Evolutionary conservation across 139 green algal genomes (phyloP).

Genomic region (Choricystis sp.): DNA sequence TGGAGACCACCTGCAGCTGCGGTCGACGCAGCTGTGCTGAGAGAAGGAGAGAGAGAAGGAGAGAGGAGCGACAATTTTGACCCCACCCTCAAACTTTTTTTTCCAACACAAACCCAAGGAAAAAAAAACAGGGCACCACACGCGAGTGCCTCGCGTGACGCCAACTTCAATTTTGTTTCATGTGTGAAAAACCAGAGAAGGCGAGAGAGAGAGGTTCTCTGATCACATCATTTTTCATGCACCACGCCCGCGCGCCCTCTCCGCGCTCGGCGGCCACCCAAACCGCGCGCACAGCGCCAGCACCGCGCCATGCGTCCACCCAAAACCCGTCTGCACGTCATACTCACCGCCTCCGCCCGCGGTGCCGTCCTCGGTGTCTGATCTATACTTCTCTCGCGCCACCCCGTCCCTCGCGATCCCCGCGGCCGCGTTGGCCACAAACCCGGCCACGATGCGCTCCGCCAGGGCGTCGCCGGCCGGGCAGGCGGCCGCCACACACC

Average conservation of each 20-base stretch:
- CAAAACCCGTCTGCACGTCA: conserved; percentile 48
- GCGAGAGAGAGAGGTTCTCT: too few relatives aligned
- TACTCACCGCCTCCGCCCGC: conserved; percentile 26
- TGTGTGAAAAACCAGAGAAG: too few relatives aligned
- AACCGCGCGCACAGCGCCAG: background rate
- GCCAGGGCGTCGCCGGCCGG: conserved; percentile 16
- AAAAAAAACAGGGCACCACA: too few relatives aligned
- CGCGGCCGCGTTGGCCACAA: conserved; percentile 18
- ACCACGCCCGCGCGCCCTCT: background rate
- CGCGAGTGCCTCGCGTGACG: too few relatives aligned
- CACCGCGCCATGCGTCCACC: conserved; percentile 69
- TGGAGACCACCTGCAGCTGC: background rate
- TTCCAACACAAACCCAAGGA: too few relatives aligned
- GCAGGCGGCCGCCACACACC: conserved; percentile 10
- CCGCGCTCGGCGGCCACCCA: background rate
- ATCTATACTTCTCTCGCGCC: conserved; percentile 63
- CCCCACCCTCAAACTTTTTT: too few relatives aligned
- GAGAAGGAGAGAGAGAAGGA: background rate
- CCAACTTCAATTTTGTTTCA: too few relatives aligned
- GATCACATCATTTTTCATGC: too few relatives aligned
- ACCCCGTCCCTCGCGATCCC: conserved; percentile 7
- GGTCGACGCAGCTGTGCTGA: too few relatives aligned
- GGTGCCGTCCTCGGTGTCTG: conserved; percentile 9
- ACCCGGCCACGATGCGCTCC: conserved; percentile 22
- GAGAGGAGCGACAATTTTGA: too few relatives aligned